phyloP scores from a whole-genome alignment of 2,329 filamentous ascomycete genomes.

The Periconia macrospinosa region DNA sequence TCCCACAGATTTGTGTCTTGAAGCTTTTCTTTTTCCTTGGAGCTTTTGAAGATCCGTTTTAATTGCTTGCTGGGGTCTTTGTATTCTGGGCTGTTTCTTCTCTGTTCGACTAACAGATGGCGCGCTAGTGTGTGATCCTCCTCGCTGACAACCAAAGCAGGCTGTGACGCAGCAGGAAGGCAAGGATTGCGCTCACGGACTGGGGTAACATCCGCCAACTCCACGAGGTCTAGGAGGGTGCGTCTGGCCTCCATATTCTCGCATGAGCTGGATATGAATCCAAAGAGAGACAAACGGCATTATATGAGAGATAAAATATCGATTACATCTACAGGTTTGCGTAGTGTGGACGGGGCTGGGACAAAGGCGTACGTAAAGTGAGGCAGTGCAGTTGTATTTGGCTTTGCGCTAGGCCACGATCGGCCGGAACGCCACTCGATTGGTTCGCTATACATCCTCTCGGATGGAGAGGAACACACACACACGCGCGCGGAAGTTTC shows the following conservation, averaged over 20 bases:
- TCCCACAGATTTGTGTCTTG: conserved; percentile 28
- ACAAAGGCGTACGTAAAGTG: too few species aligned
- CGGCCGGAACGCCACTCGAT: too few species aligned
- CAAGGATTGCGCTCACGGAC: conserved; percentile 31
- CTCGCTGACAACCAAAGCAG: conserved; percentile 30
- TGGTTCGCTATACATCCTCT: too few species aligned
- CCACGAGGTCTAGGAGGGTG: conserved; percentile 33
- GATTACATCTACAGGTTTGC: not conserved
- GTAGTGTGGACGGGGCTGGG: not conserved
- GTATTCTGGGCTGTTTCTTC: conserved; percentile 32
- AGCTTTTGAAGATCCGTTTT: conserved; percentile 39
- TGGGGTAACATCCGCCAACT: conserved; percentile 29
- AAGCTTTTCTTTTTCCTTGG: conserved; percentile 38
- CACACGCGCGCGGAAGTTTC: too few species aligned
- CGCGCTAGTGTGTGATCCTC: conserved; percentile 35
- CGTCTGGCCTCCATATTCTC: conserved; percentile 31
- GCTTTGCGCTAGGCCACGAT: too few species aligned
- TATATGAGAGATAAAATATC: not conserved
- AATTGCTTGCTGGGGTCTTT: conserved; percentile 31
- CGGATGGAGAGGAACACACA: too few species aligned
- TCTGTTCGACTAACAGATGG: conserved; percentile 33
- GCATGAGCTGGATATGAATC: not conserved
- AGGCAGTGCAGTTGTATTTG: too few species aligned
- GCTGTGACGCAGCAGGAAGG: conserved; percentile 35
- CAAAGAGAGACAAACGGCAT: not conserved